Percentiles rank a stretch among this genome's conserved stretches.
Evolutionary conservation across 768 basidiomycete genomes (phyloP).

Genomic region (Holtermanniella nyarrowii): DNA sequence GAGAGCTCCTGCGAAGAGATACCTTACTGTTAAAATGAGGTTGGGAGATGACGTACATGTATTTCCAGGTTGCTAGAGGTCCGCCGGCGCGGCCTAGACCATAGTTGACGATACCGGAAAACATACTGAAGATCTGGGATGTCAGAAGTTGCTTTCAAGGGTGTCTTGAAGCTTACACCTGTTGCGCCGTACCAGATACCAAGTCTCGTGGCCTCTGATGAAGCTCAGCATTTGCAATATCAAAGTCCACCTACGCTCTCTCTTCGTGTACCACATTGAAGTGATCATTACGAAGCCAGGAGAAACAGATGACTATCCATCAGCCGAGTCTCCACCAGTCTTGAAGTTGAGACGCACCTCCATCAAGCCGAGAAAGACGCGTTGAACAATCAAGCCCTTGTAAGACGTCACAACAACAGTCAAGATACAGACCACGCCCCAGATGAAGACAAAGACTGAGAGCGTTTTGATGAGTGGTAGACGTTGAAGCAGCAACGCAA

Average conservation of each 20-base stretch:
- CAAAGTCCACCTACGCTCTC: conserved; percentile 14
- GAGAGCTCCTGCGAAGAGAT: conserved; percentile 37
- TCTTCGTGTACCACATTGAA: conserved; percentile 40
- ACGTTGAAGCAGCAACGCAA: conserved; percentile 28
- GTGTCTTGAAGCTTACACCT: conserved; percentile 14
- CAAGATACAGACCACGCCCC: conserved; percentile 34
- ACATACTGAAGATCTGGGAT: conserved; percentile 39
- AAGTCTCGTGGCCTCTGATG: conserved; percentile 32
- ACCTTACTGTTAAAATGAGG: conserved; percentile 2
- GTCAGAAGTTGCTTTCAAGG: too few relatives aligned
- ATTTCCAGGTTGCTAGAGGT: conserved; percentile 34
- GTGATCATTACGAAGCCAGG: conserved; percentile 43
- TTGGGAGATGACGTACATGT: conserved; percentile 17
- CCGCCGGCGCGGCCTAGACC: conserved; percentile 34
- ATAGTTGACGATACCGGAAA: conserved; percentile 41
- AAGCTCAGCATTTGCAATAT: neutral
- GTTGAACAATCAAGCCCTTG: conserved; percentile 33
- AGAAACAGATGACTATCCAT: conserved; percentile 26
- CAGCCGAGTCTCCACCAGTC: neutral
- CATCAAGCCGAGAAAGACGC: conserved; percentile 33
- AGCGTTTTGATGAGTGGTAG: conserved; percentile 23
- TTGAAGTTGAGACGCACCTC: conserved; percentile 20
- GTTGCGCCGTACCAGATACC: conserved; percentile 41
- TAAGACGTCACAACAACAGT: conserved; percentile 28
- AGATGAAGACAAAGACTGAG: conserved; percentile 21